Base-by-base conservation (phyloP, 257 asterid genomes). In the Gentiana macrophylla region DNA sequence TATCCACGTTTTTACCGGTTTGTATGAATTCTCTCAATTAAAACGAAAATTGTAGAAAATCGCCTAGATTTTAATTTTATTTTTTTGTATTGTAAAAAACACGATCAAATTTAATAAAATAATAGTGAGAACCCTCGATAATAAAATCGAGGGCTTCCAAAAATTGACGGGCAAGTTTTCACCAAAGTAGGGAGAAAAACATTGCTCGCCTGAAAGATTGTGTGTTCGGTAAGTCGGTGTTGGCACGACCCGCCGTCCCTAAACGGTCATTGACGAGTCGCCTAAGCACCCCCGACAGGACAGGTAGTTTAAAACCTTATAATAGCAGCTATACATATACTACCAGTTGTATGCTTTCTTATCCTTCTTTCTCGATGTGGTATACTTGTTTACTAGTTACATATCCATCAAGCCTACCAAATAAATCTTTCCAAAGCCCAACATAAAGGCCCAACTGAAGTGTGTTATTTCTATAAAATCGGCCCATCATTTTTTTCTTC, bases 241-340 rank as follows among this genome's bases (percentile, higher is more conserved):
- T 32, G 95, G 95, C 95, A 86, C 94, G 94, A 70, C 86, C 12
- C 74, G 80, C 76, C 95, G 12, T 83, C 89, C 41, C 94, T 63
- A 53, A 1, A 47, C 95, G 95, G 68, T 86, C 95, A 86, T 86
- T 37, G 35, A 61, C 77, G 57, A 61, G 82, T 74, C 95, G 86
- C 61, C 61, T 56, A 82, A 82, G 62, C 50, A 69, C 95, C 95
- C 90, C 90, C 78, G 70, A 80, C 89, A 73, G 70, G 90, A 79
- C 87, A 79, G 75, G 81, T 80, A 57, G 37, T 0, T 0, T 0
- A 0, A 0, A 0, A 0, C 0, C 0, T 0, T 0, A 0, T 0
- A 1, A 8, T 37, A 3, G 10, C 8, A 2, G 1, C 2, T 0
- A 8, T 37, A 35, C 33, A 50, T 60, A 50, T 32, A 7, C 8